Evolutionary conservation across 192 early-diverging fungal genomes (phyloP).

Genomic region (Gonapodya sp.): DNA sequence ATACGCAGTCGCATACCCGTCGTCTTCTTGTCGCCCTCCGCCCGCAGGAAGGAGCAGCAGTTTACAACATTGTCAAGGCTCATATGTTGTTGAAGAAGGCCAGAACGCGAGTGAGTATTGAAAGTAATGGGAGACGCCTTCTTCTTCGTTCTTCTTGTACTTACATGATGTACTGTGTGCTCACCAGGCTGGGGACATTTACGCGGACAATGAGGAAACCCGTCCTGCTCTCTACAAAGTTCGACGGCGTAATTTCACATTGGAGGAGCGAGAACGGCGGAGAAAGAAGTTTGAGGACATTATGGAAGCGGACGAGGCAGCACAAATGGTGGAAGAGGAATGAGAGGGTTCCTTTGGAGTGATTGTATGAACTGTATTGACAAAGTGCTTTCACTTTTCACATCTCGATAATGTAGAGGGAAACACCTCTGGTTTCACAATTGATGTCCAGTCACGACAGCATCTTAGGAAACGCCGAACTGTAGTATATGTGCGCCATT

Average conservation of each 20-base stretch:
- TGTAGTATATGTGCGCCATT: no score
- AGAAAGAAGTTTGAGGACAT: not conserved
- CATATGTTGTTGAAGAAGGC: not conserved
- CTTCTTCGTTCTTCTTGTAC: no score
- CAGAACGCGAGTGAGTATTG: not conserved
- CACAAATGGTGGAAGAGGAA: not conserved
- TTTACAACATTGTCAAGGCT: not conserved
- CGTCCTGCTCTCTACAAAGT: not conserved
- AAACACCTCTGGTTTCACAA: no score
- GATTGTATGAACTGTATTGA: no score
- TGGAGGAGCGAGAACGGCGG: not conserved
- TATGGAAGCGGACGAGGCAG: not conserved
- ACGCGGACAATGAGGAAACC: not conserved
- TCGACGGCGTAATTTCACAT: not conserved
- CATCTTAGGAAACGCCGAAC: no score
- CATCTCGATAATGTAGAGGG: no score
- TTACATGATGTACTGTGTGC: not conserved
- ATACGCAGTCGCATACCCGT: not conserved
- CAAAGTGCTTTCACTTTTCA: no score
- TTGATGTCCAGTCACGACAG: no score
- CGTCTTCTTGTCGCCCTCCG: not conserved
- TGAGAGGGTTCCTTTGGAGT: not conserved
- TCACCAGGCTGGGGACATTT: not conserved
- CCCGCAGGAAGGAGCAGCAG: constrained; percentile 2
- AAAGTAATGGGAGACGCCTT: no score